Conservation (phyloP, 2,329 filamentous ascomycete genomes). For the Delphinella strobiligena region DNA sequence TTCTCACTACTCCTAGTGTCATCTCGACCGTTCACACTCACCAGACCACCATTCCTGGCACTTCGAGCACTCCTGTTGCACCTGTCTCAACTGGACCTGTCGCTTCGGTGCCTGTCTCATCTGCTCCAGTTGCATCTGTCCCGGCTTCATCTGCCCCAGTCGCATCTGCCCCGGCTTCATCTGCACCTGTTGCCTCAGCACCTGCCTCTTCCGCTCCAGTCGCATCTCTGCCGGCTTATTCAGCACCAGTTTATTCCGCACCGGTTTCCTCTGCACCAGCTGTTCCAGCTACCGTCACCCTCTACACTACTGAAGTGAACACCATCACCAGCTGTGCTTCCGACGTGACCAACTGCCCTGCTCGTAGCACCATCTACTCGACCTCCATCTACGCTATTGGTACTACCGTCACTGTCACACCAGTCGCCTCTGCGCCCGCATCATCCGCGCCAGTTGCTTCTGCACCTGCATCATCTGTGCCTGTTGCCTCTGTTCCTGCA, state of each 20-base stretch:
- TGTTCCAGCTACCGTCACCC: conserved; percentile 8
- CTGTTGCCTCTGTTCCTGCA: conserved; percentile 5
- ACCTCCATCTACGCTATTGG: conserved; percentile 1
- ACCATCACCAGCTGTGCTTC: conserved; percentile 9
- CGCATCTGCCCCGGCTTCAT: too few relatives aligned
- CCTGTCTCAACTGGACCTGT: too few relatives aligned
- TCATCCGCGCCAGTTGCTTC: background rate
- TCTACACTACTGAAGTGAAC: conserved; percentile 8
- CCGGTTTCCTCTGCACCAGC: conserved; percentile 5
- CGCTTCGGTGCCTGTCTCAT: background rate
- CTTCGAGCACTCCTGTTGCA: too few relatives aligned
- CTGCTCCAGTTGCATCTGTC: conserved; percentile 5
- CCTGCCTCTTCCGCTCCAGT: conserved; percentile 1
- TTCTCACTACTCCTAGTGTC: conserved; percentile 16
- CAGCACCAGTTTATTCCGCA: conserved; percentile 4
- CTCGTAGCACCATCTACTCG: background rate
- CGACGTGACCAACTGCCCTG: conserved; percentile 8
- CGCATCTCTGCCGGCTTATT: conserved; percentile 5
- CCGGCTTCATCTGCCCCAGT: conserved; percentile 8
- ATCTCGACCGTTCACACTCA: conserved; percentile 7
- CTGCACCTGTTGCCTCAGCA: conserved; percentile 6
- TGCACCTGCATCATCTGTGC: conserved; percentile 1
- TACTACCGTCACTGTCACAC: conserved; percentile 17
- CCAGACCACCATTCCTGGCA: conserved; percentile 29
- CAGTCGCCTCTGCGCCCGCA: conserved; percentile 21